Base-by-base conservation (phyloP, 306 rosid genomes). In the Vigna unguiculata region DNA sequence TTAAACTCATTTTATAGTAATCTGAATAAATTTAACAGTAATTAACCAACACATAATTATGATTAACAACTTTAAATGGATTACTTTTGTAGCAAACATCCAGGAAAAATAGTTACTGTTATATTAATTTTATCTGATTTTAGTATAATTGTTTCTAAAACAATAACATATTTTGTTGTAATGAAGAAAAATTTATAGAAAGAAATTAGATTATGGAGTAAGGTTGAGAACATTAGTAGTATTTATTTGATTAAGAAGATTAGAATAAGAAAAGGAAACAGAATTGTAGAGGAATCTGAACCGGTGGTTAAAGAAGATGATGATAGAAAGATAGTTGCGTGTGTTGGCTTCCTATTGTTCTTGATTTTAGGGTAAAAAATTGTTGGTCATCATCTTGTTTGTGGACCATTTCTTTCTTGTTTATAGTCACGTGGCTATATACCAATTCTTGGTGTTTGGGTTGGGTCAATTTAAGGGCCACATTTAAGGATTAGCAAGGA, bases 241-340 rank as follows among this genome's bases (percentile, higher is more conserved):
- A 65, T 48, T 25, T 16, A 0, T 47, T 28, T 2, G 15, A 48
- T n/a, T 48, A 69, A 19, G 9, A 21, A 30, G 2, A 55, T 13
- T 40, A 41, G 41, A 36, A 22, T 16, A 25, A 9, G 38, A 36
- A 22, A 16, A 41, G 13, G 15, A 54, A 64, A 55, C 22, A 32
- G 14, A 70, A 69, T 68, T 77, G 54, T 34, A 59, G 64, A 34
- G 64, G 20, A 78, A 69, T 69, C 59, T 53, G 69, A 28, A 9
- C 7, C 21, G 43, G 45, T 58, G 9, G 52, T 48, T 15, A 51
- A 4, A 8, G 19, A 58, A 58, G 40, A n/a, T 58, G 66, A 59
- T 59, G 66, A 30, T 25, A 14, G 38, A 34, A 1, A 34, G 46
- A 32, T 32, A 21, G 71, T 59, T 60, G 45, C 55, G 82, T 70